A percentile compares a stretch with the other conserved stretches of the same genome.
These are phyloP conservation scores for Isatis tinctoria DNA, from an alignment of 345 rosid genomes.

Conservation along the genomic window DNA sequence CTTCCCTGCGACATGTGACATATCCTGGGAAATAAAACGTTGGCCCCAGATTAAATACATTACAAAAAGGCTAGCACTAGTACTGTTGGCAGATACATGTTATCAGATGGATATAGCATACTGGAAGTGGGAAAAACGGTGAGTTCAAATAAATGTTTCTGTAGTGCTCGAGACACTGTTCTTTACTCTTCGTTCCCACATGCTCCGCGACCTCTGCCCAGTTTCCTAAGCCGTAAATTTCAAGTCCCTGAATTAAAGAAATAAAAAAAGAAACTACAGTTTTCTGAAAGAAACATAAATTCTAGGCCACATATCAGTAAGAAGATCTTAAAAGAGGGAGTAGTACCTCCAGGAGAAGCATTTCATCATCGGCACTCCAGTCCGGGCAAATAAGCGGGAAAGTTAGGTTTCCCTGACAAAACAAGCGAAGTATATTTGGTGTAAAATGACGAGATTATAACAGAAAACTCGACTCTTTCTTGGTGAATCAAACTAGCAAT, in stretches of 20 bases:
- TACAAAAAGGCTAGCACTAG: not conserved
- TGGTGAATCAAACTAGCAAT: not conserved
- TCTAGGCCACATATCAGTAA: not conserved
- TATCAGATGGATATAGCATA: slow-evolving; percentile 32
- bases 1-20: slow-evolving; percentile 95
- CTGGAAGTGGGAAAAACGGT: slow-evolving; percentile 88
- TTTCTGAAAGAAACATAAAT: not conserved
- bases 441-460: not conserved
- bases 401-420: slow-evolving; percentile 74
- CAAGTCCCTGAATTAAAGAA: slow-evolving; percentile 65
- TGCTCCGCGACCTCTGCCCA: slow-evolving; percentile 98
- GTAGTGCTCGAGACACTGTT: slow-evolving; percentile 81
- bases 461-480: not conserved
- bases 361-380: slow-evolving; percentile 99
- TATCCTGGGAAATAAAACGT: slow-evolving; percentile 52
- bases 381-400: slow-evolving; percentile 85
- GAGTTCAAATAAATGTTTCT: slow-evolving; percentile 71
- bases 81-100: not conserved
- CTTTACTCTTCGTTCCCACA: slow-evolving; percentile 96
- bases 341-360: slow-evolving; percentile 87
- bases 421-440: not conserved
- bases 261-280: not conserved
- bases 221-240: slow-evolving; percentile 96
- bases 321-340: slow-evolving; percentile 10
- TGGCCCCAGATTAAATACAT: not conserved